These are phyloP conservation scores for Boehmeria nivea DNA, from an alignment of 306 rosid species.

Conservation along the genomic window DNA sequence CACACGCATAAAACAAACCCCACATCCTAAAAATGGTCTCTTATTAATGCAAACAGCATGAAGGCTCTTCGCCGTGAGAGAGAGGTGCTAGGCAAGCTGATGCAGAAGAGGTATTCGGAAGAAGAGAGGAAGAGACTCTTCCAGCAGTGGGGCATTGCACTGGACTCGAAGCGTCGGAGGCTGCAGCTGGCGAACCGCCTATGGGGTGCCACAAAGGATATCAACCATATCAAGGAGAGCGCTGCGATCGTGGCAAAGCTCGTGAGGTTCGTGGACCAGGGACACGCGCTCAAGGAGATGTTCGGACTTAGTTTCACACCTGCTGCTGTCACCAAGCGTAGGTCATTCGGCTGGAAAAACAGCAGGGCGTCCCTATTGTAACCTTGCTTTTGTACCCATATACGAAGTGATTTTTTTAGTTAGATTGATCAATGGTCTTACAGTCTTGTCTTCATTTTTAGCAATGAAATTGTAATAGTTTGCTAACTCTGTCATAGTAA, in stretches of 20 bases:
- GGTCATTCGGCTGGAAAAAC: conserved; percentile 63
- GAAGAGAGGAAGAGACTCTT: conserved; percentile 62
- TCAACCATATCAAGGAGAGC: conserved; percentile 61
- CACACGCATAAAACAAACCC: neutral
- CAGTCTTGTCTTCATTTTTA: neutral
- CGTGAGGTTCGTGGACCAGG: conserved; percentile 71
- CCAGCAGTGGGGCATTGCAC: conserved; percentile 64
- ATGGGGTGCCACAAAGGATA: conserved; percentile 56
- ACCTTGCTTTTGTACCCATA: conserved; percentile 7
- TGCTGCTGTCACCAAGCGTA: conserved; percentile 40
- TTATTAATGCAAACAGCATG: conserved; percentile 39
- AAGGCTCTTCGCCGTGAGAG: conserved; percentile 71
- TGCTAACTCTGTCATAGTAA: too few species aligned
- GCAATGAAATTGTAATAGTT: too few species aligned
- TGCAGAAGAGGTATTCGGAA: conserved; percentile 68
- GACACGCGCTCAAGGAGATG: conserved; percentile 82
- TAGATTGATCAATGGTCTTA: conserved; percentile 4
- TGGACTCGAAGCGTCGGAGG: conserved; percentile 85
- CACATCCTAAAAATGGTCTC: too few species aligned
- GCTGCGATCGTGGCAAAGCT: conserved; percentile 77
- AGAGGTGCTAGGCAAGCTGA: conserved; percentile 62
- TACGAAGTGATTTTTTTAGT: conserved; percentile 4
- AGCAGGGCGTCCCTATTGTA: conserved; percentile 42
- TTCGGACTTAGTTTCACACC: conserved; percentile 89
- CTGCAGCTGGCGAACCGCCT: conserved; percentile 61